Base-by-base conservation (phyloP, 495 filamentous ascomycete genomes). In the Saxophila tyrrhenica region DNA sequence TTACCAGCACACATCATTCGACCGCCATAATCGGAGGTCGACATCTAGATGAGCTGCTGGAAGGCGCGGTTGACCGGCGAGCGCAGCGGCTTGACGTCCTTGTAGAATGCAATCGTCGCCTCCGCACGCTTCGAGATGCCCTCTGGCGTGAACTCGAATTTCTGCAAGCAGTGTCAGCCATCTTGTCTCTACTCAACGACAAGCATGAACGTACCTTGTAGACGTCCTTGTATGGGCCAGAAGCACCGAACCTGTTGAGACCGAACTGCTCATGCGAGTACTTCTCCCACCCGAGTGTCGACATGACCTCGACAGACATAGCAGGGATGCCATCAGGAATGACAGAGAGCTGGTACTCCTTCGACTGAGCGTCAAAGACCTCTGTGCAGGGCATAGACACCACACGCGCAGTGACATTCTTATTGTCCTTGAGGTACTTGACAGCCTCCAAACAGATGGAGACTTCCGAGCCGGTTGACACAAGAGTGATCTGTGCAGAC, bases 261-360 rank as follows among this genome's bases (percentile, higher is more conserved):
- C 92, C 92, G 67, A 98, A 98, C 75, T 98, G 92, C 81, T 98
- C 92, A 71, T 98, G 89, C 52, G 89, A 84, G 74, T 96, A 98
- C 69, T 87, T 83, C 80, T 96, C 91, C 92, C 92, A 98, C 57
- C 91, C 91, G 75, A 84, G 71, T 62, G 92, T 97, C 66, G 80
- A 83, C 86, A 90, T 86, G 65, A 84, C 89, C 77, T 99, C 92
- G 59, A 99, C 85, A 47, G 86, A 92, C 72, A 99, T 69, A 47
- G 88, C 81, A 56, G 92, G 92, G 68, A 96, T 94, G 56, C 88
- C 88, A 69, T 97, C 90, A 60, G 92, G 92, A 48, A 99, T 80
- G 57, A 94, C 85, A 62, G 78, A 78, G 59, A 97, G 82, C 65
- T 80, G 82, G 82, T 99, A 99, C 46, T 87, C 87, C 84, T 95